Evolutionary conservation across 495 filamentous ascomycete species (phyloP), one percentile per base, ranked within the genome.

Genomic region (Penicillium waksmanii): DNA sequence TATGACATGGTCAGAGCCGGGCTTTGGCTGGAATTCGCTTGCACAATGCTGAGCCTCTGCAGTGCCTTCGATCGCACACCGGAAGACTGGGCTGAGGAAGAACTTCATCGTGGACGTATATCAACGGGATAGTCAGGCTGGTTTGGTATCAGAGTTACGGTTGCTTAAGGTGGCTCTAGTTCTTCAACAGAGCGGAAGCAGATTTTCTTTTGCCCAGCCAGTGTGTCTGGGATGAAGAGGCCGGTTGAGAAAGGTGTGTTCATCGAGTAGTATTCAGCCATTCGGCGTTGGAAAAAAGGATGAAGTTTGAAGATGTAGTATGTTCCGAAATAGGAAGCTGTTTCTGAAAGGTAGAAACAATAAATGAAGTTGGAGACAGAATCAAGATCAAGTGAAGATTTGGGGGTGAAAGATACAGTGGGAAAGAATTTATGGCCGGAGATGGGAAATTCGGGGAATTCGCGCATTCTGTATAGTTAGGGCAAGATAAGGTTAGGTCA

Each of bases 41-140:
- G 35, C 42, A 3, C 62, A 57, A 5, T 47, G 23, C 54, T 70
- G 69, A 2, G 67, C 70, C 11, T 66, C 65, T 19, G 67, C 36
- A 11, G 53, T 48, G 11, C 62, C 50, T 25, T 64, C 52, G 31
- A 72, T 53, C 59, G 52, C 62, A 31, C 55, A 63, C 17, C 27
- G 40, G n/a, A 63, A 56, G 23, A 63, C 36, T 13, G 61, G 61
- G 21, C 33, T 57, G 60, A 54, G 57, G 27, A 21, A 53, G 27
- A 21, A 53, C 36, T 50, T 55, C 60, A 63, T 63, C 31, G 34
- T 43, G 34, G 43, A 3, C 12, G 21, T 18, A 27, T 12, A 49
- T 12, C 8, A 34, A 17, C 34, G 18, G 13, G 42, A 46, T 19
- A 10, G 8, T 46, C 9, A 5, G n/a, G 12, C n/a, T 46, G 42